Base-by-base conservation (phyloP, 306 rosid genomes). In the Castanea crenata region DNA sequence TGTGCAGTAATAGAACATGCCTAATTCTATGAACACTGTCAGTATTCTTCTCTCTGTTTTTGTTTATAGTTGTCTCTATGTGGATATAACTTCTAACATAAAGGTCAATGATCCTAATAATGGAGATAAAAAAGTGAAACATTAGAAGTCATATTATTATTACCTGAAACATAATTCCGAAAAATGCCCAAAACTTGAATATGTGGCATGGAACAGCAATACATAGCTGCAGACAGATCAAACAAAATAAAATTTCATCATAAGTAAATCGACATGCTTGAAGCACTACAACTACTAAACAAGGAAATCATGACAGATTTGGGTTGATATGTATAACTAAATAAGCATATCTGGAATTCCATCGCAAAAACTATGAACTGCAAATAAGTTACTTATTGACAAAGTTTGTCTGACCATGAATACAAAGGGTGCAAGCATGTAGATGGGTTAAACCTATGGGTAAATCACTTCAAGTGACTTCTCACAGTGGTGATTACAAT, bases 181-280 rank as follows among this genome's bases (percentile, higher is more conserved):
- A 49, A 70, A 95, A 95, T 2, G 99, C 99, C 99, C 99, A 93
- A 63, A 88, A 63, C 90, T 91, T 92, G 92, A 95, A 95, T 13
- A 91, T 89, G 91, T 91, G 99, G 83, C 96, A 93, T 38, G 99
- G 99, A 87, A 95, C 98, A 5, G 96, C 99, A 61, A 95, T 90
- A 86, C 98, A 95, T 31, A 95, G 83, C 99, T 95, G 91, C 86
- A 86, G 57, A 80, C 51, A n/a, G 59, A 79, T 58, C 31, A 75
- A 79, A 74, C 9, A 79, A 44, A n/a, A 71, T 75, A 32, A 63
- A 78, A 75, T 76, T 71, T 71, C 85, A 23, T 72, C 16, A 68
- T 13, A 52, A 71, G 62, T 25, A 27, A 83, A 55, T 67, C 54
- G 29, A 52, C 23, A 27, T 35, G 74, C 23, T 52, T 75, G 16